phyloP scores from a whole-genome alignment of 208 protist species.

The Willaertia magna region DNA sequence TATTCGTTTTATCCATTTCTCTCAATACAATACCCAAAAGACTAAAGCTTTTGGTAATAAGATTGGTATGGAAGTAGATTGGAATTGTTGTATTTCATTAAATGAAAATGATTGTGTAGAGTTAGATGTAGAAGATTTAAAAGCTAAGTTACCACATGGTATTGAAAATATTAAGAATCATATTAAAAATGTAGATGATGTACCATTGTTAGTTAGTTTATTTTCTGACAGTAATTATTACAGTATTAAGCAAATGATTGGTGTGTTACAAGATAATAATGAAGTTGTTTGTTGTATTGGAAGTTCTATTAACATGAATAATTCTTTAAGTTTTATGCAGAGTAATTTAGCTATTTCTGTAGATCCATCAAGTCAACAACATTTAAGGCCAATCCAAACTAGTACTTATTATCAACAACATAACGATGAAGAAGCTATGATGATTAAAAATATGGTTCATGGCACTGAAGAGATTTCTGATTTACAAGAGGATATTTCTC shows the following conservation, averaged over 20 bases:
- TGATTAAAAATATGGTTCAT: no score
- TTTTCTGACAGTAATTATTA: constrained; percentile 70
- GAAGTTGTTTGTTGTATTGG: constrained; percentile 69
- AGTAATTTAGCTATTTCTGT: constrained; percentile 68
- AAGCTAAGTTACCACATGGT: constrained; percentile 74
- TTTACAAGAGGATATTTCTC: neutral
- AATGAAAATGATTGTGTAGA: constrained; percentile 52
- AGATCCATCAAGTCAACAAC: constrained; percentile 34
- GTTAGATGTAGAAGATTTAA: constrained; percentile 62
- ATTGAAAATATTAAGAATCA: constrained; percentile 77
- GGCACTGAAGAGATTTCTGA: neutral
- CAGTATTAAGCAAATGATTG: constrained; percentile 69
- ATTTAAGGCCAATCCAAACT: neutral
- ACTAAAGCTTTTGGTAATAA: constrained; percentile 67
- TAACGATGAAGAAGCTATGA: no score
- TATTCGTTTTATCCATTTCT: constrained; percentile 82
- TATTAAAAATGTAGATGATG: constrained; percentile 72
- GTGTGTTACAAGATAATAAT: constrained; percentile 79
- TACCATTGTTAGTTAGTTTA: constrained; percentile 81
- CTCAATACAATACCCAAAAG: constrained; percentile 51
- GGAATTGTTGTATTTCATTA: constrained; percentile 85
- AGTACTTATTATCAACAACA: no score
- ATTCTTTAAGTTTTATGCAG: constrained; percentile 72
- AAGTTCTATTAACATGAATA: constrained; percentile 70
- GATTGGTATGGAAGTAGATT: constrained; percentile 78